Base-by-base conservation (phyloP, 768 basidiomycete genomes). In the Rhizopogon rudus region DNA sequence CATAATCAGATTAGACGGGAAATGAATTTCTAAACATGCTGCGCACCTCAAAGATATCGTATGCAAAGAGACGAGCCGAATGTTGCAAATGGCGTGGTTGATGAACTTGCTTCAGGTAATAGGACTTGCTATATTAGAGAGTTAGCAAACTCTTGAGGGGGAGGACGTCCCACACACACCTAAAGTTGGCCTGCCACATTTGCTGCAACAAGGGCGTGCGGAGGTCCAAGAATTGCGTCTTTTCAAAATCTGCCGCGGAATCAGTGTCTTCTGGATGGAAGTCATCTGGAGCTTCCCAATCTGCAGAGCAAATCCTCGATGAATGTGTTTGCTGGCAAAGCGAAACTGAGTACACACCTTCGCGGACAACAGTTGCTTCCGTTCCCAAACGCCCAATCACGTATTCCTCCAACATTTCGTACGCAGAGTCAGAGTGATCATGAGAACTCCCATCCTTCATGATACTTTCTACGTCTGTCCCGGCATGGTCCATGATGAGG, bases 101-200 rank as follows among this genome's bases (percentile, higher is more conserved):
- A 70, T 99, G 97, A 0, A 99, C 91, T 70, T 99, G 97, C 63
- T 92, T 82, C 49, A 99, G 77, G 67, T 99, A 99, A 70, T 94
- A 98, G 3, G 88, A 83, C 77, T 99, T 99, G 67, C 91, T 91
- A 56, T 43, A 20, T 7, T 45, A 53, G 43, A 29, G 28, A 39
- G 22, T 60, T 12, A 55, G 58, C 41, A 55, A 40, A 20, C 31
- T 16, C 3, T 42, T 17, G 20, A 52, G 5, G 22, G 37, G n/a
- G 6, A 14, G 2, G 14, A 17, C 1, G 5, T 56, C 17, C 49
- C n/a, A 37, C 70, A 25, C 78, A 25, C 56, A 84, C 87, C 85
- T 88, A 66, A 91, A 97, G 69, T 93, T 89, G 14, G 83, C 82
- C 58, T 84, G 74, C 91, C 89, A 94, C 57, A 99, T 82, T 71